Conservation (phyloP, 768 basidiomycete genomes). For the Hydnum rufescens region DNA sequence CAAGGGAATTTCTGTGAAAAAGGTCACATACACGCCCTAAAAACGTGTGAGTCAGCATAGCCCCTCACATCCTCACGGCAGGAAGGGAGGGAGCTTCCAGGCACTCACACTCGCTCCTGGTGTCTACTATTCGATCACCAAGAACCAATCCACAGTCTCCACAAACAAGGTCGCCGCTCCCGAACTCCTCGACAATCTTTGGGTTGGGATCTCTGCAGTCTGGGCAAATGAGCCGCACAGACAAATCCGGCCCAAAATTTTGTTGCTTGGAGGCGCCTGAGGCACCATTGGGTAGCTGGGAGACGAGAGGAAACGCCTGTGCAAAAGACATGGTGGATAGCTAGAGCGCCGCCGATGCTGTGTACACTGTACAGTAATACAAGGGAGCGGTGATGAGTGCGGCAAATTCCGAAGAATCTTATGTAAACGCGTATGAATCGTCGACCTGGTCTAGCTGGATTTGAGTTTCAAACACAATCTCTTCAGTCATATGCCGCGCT, state of each 20-base stretch:
- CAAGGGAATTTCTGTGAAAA: slow-evolving; percentile 11
- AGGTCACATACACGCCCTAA: slow-evolving; percentile 15
- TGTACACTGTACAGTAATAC: neutral
- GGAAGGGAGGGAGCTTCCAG: neutral
- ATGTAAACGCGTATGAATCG: too few relatives aligned
- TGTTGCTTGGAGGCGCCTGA: neutral
- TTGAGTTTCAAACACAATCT: slow-evolving; percentile 72
- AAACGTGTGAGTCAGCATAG: neutral
- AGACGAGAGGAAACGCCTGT: neutral
- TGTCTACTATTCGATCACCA: slow-evolving; percentile 93
- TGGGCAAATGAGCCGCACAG: slow-evolving; percentile 81
- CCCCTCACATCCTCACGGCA: neutral
- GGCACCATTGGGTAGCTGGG: neutral
- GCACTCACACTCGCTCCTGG: slow-evolving; percentile 86
- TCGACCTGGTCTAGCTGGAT: slow-evolving; percentile 66
- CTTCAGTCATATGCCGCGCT: slow-evolving; percentile 65
- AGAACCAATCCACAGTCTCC: slow-evolving; percentile 83
- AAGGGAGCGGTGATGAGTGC: too few relatives aligned
- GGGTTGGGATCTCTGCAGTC: slow-evolving; percentile 89
- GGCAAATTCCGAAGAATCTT: too few relatives aligned
- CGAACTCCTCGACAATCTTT: slow-evolving; percentile 93
- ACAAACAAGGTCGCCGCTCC: slow-evolving; percentile 93
- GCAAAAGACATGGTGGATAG: neutral
- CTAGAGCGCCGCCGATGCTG: neutral
- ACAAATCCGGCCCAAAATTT: slow-evolving; percentile 37